phyloP scores from a whole-genome alignment of 805 yeast genomes.

The Kodamaea neixiangensis region DNA sequence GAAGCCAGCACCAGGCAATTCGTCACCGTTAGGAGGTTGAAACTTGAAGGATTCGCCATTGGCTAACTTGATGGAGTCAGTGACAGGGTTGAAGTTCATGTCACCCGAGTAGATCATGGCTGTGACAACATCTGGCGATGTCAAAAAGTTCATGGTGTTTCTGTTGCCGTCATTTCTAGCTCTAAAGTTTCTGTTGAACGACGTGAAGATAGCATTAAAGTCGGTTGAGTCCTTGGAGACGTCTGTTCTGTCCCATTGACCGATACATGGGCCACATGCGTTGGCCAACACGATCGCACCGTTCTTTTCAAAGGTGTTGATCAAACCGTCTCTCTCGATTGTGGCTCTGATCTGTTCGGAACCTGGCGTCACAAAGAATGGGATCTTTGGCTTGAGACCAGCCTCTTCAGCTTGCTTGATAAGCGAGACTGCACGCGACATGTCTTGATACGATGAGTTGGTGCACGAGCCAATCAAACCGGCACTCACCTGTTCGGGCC shows the following conservation, averaged over 20 bases:
- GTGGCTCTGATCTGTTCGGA: constrained; percentile 98
- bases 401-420: constrained; percentile 86
- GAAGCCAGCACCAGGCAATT: constrained; percentile 80
- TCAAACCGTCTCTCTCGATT: constrained; percentile 93
- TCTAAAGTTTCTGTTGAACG: constrained; percentile 96
- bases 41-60: constrained; percentile 78
- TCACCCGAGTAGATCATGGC: constrained; percentile 96
- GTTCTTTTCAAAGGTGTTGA: constrained; percentile 81
- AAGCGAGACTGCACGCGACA: constrained; percentile 94
- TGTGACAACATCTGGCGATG: constrained; percentile 98
- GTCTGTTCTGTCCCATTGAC: constrained; percentile 97
- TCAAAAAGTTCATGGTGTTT: constrained; percentile 93
- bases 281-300: constrained; percentile 96
- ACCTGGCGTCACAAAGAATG: constrained; percentile 93
- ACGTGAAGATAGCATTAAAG: constrained; percentile 88
- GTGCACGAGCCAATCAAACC: constrained; percentile 99
- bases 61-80: constrained; percentile 73
- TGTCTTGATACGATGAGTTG: constrained; percentile 97
- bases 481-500: constrained; percentile 93
- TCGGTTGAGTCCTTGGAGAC: constrained; percentile 63
- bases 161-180: constrained; percentile 99
- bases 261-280: constrained; percentile 99
- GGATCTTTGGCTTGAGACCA: constrained; percentile 90
- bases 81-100: constrained; percentile 86
- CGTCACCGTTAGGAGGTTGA: constrained; percentile 78